phyloP scores from a whole-genome alignment of 176 grass and related monocot species.

The Lolium multiflorum region DNA sequence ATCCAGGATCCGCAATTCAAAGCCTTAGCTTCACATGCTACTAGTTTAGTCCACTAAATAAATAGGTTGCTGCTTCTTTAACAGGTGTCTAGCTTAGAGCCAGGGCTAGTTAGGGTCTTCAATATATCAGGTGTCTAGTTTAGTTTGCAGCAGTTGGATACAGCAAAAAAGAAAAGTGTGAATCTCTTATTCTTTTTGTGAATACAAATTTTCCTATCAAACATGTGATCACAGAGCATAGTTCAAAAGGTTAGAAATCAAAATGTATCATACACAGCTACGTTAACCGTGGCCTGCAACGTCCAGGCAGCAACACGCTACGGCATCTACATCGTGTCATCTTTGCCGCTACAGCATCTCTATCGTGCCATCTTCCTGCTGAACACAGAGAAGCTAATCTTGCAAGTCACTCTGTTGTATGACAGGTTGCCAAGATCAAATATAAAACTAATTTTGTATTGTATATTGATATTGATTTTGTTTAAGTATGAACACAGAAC shows the following conservation, averaged over 20 bases:
- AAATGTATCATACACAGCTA: slow-evolving; percentile 40
- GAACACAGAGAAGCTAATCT: neutral
- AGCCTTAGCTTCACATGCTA: neutral
- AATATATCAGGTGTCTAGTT: neutral
- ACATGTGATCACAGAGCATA: neutral
- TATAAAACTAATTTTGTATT: neutral
- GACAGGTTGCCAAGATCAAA: neutral
- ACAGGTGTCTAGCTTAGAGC: neutral
- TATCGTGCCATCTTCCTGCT: slow-evolving; percentile 17
- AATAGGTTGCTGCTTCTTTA: neutral
- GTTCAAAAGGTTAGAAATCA: neutral
- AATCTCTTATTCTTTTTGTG: neutral
- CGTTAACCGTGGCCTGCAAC: neutral
- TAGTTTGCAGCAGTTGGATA: neutral
- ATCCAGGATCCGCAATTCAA: neutral
- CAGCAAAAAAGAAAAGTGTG: neutral
- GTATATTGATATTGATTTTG: neutral
- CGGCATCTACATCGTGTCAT: too few species aligned
- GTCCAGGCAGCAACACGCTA: neutral
- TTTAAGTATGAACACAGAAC: neutral
- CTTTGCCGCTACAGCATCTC: too few species aligned
- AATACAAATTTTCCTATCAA: too few species aligned
- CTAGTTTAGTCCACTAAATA: neutral
- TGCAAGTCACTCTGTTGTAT: neutral
- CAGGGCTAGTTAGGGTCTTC: neutral